Percentiles rank a stretch among this genome's conserved stretches.
Conservation (phyloP, 2,329 filamentous ascomycete species). For the Camptophora hylomeconis region DNA sequence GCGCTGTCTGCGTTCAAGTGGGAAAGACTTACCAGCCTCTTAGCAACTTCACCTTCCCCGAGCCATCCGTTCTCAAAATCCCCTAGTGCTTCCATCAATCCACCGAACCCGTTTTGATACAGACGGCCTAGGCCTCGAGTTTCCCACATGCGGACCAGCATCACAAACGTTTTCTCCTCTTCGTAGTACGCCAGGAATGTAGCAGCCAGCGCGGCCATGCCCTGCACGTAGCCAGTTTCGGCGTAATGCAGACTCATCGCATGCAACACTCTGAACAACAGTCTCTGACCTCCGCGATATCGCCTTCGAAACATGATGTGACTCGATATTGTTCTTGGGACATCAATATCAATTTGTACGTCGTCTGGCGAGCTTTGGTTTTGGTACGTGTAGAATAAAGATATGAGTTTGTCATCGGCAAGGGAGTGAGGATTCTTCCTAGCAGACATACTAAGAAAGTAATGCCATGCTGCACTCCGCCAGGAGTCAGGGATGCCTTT, state of each 20-base stretch:
- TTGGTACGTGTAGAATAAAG: constrained; percentile 60
- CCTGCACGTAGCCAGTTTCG: constrained; percentile 88
- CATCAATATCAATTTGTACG: constrained; percentile 92
- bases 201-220: constrained; percentile 87
- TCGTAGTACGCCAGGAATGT: constrained; percentile 95
- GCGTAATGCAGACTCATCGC: constrained; percentile 84
- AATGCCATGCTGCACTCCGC: constrained; percentile 88
- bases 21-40: constrained; percentile 58
- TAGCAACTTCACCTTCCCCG: constrained; percentile 59
- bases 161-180: constrained; percentile 85
- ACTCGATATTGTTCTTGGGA: constrained; percentile 82
- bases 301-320: constrained; percentile 95
- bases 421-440: constrained; percentile 41
- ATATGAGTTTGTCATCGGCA: constrained; percentile 58
- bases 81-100: constrained; percentile 70
- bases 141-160: constrained; percentile 92
- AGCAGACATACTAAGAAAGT: constrained; percentile 71
- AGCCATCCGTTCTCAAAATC: constrained; percentile 84
- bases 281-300: constrained; percentile 81
- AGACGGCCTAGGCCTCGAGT: constrained; percentile 73
- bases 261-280: constrained; percentile 86
- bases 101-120: constrained; percentile 72
- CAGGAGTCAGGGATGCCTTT: constrained; percentile 96
- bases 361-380: constrained; percentile 71
- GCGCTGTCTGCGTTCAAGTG: constrained; percentile 7